phyloP scores from a whole-genome alignment of 2,329 filamentous ascomycete species.

The Diaporthe sp. region DNA sequence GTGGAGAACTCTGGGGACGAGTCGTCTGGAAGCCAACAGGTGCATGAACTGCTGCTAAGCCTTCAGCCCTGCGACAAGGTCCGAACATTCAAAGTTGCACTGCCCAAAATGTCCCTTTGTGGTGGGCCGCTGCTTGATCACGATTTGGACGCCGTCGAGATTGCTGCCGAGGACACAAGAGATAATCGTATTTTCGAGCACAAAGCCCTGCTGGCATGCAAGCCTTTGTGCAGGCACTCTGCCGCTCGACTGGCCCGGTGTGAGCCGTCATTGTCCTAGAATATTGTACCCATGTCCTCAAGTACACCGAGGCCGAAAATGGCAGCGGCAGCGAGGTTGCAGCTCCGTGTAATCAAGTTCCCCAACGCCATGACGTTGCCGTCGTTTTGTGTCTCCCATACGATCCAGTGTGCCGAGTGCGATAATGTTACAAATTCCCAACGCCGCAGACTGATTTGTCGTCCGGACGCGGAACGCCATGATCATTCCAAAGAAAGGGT shows the following conservation, averaged over 20 bases:
- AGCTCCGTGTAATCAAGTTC: background rate
- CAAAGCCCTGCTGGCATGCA: constrained; percentile 27
- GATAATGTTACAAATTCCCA: constrained; percentile 23
- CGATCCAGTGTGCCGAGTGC: constrained; percentile 16
- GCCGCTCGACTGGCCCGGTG: background rate
- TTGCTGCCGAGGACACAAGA: background rate
- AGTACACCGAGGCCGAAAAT: constrained; percentile 14
- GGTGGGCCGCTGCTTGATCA: constrained; percentile 3
- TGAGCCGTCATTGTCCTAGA: constrained; percentile 11
- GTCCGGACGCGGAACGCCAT: constrained; percentile 28
- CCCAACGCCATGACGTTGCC: constrained; percentile 31
- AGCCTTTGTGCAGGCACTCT: constrained; percentile 19
- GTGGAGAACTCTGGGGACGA: background rate
- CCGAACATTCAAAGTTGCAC: background rate
- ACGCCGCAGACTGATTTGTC: background rate
- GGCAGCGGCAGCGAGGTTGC: background rate
- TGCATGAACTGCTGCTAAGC: constrained; percentile 22
- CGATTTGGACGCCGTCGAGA: background rate
- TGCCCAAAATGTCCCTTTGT: background rate
- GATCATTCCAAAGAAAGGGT: constrained; percentile 30
- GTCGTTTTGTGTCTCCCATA: constrained; percentile 18
- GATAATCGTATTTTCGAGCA: constrained; percentile 29
- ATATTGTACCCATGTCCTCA: background rate
- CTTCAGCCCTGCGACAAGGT: constrained; percentile 30
- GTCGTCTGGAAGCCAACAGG: background rate